Conservation (phyloP, 345 rosid genomes). For the Heritiera littoralis region DNA sequence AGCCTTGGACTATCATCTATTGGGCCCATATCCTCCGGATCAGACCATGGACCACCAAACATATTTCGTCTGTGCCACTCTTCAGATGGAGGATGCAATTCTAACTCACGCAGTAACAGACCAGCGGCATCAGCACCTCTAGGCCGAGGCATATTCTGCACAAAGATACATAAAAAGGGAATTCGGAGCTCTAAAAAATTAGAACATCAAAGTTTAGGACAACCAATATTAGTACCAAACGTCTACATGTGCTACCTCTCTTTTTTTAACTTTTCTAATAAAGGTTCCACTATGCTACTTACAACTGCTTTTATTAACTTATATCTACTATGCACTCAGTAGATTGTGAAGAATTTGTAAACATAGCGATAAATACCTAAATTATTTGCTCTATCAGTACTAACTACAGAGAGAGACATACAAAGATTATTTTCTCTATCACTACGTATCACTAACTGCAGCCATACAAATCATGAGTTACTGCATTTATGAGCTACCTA, state of each 20-base stretch:
- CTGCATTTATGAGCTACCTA: not conserved
- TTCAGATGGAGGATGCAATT: slow-evolving; percentile 98
- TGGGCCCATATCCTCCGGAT: slow-evolving; percentile 60
- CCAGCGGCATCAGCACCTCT: slow-evolving; percentile 99
- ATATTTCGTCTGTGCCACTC: slow-evolving; percentile 98
- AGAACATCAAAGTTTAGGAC: not conserved
- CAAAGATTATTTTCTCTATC: not conserved
- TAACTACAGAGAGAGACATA: not conserved
- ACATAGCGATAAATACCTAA: not conserved
- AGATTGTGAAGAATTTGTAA: not conserved
- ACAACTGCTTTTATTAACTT: not conserved
- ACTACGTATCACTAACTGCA: not conserved
- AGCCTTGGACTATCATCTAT: slow-evolving; percentile 53
- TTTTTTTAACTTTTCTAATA: not conserved
- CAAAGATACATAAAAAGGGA: slow-evolving; percentile 7
- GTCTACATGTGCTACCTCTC: not conserved
- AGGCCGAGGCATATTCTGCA: slow-evolving; percentile 97
- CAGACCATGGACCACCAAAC: slow-evolving; percentile 97
- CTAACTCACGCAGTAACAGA: slow-evolving; percentile 87
- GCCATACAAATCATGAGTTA: not conserved
- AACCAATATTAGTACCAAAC: not conserved
- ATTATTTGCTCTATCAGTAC: not conserved
- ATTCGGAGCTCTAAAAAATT: not conserved
- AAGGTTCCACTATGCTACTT: not conserved
- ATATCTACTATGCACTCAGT: not conserved